Evolutionary conservation across 352 stramenopile genomes (phyloP), one percentile per base, ranked within the genome.

Genomic region (Globisporangium camurandrum): DNA sequence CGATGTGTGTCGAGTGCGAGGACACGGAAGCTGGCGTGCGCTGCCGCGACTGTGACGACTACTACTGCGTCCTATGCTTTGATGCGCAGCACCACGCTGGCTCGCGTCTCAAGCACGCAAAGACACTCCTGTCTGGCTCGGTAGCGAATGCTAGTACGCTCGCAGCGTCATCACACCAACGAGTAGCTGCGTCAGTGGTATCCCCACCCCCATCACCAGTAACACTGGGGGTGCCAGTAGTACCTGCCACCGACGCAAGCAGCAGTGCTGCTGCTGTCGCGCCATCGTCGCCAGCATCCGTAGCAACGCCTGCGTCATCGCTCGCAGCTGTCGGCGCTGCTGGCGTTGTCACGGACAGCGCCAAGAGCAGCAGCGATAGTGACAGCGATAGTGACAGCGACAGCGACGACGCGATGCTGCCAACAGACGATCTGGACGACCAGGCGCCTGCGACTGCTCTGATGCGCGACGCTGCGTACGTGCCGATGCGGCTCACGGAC

Each of bases 1-100:
- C 38, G 11, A 82, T 86, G 69, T 95, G 81, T 66, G 63, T 92
- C 47, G 81, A 95, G 46, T 95, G 84, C 59, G 82, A 93, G 52
- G 82, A 93, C 55, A 88, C 82, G 30, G 67, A 69, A 46, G 84
- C 84, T 0, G 73, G 71, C 23, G 55, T 93, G 14, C 57, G 56
- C 26, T 95, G 84, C 56, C 57, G 75, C 10, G 64, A 69, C 28
- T 95, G 84, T 49, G 58, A 67, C 11, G 84, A 95, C 55, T 46
- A 72, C 0, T 95, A 89, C 56, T 95, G 84, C 47, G 63, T 69
- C 20, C 63, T 90, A 2, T 95, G 84, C 63, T 93, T 75, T 56
- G 51, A 71, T 22, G 79, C 67, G 9, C 75, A 93, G 57, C 82
- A 95, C 60, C 75, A 62, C 44, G 62, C 71, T 0, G 83, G 79